Conservation (phyloP, 441 rosid species). For the Brassica balearica region DNA sequence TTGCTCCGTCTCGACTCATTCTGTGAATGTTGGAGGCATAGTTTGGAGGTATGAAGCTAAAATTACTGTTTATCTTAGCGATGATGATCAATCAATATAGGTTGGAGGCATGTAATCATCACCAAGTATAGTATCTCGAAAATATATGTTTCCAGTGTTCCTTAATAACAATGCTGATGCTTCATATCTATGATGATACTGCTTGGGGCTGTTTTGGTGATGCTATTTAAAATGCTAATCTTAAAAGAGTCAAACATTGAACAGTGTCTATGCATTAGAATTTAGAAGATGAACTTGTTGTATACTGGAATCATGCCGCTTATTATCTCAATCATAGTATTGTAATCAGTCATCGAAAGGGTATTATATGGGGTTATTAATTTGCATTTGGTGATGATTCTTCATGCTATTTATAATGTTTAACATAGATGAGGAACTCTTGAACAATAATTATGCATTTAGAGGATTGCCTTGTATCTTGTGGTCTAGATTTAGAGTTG, state of each 20-base stretch:
- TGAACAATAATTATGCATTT: background rate
- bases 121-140: background rate
- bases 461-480: background rate
- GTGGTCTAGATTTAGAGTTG: background rate
- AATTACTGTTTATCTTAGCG: background rate
- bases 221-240: background rate
- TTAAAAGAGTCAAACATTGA: background rate
- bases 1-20: background rate
- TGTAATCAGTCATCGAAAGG: background rate
- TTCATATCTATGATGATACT: background rate
- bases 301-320: background rate
- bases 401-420: background rate
- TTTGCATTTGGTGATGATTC: background rate
- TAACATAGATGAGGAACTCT: background rate
- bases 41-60: background rate
- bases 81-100: background rate
- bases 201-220: background rate
- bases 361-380: background rate
- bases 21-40: background rate
- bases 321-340: background rate
- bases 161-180: constrained; percentile 5
- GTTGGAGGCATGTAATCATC: background rate
- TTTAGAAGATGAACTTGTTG: background rate
- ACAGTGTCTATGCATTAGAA: background rate
- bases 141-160: background rate